phyloP scores from a whole-genome alignment of 78 protist genomes.

The Fonticula alba region DNA sequence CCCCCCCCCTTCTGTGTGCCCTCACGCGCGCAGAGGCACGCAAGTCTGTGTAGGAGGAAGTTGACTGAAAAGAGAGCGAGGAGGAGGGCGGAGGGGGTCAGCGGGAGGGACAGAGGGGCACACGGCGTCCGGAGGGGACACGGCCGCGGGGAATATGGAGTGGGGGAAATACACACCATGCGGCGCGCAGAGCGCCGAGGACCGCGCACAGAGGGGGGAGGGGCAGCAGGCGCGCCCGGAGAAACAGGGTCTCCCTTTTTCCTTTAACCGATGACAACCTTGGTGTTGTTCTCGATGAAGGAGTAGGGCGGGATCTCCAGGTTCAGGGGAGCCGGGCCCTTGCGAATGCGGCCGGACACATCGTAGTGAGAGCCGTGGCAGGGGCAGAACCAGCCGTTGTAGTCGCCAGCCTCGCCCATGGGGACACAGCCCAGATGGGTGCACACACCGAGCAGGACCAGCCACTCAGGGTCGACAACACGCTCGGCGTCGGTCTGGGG shows the following conservation, averaged over 20 bases:
- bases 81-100: not conserved
- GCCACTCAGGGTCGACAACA: conserved; percentile 51
- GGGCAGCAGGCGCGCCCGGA: not conserved
- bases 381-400: conserved; percentile 88
- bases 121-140: no score
- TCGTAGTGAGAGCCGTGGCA: conserved; percentile 98
- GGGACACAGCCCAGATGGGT: conserved; percentile 96
- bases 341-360: conserved; percentile 79
- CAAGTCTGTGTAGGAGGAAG: no score
- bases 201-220: not conserved
- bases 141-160: not conserved
- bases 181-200: not conserved
- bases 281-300: conserved; percentile 16
- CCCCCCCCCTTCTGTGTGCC: no score
- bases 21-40: no score
- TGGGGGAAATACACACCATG: not conserved
- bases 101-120: not conserved
- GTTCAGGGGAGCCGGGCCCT: conserved; percentile 72
- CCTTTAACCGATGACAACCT: conserved; percentile 1
- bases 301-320: conserved; percentile 52
- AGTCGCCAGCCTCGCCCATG: conserved; percentile 71
- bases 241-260: no score
- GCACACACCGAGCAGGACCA: conserved; percentile 79
- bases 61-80: not conserved
- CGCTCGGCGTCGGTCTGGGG: conserved; percentile 45